These are phyloP conservation scores for Myxozyma neglecta DNA, from an alignment of 805 yeast species.

Conservation along the genomic window DNA sequence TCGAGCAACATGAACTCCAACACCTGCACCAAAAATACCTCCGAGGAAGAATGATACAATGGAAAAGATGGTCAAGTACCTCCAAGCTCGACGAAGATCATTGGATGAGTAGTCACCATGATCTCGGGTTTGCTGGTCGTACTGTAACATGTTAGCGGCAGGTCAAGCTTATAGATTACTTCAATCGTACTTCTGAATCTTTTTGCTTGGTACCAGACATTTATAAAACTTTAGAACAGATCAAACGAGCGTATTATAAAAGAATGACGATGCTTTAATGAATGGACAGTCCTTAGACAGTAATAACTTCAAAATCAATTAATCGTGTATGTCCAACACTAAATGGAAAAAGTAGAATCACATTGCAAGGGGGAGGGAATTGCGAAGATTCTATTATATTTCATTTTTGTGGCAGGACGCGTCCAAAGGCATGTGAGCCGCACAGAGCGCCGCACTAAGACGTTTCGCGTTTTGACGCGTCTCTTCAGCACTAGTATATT, in stretches of 20 bases:
- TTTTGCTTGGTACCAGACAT: too few species aligned
- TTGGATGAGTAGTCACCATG: not conserved
- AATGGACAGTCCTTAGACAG: too few species aligned
- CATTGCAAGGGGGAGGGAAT: not conserved
- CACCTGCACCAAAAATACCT: slow-evolving; percentile 1
- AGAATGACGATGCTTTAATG: too few species aligned
- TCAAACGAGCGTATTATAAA: too few species aligned
- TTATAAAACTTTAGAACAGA: too few species aligned
- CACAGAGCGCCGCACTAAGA: not conserved
- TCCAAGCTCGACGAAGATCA: slow-evolving; percentile 3
- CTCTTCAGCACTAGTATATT: not conserved
- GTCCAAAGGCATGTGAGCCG: not conserved
- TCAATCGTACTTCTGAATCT: too few species aligned
- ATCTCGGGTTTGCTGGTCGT: not conserved
- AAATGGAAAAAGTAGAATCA: too few species aligned
- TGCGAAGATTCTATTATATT: not conserved
- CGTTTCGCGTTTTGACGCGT: not conserved
- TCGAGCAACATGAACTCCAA: slow-evolving; percentile 7
- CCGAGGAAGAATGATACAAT: slow-evolving; percentile 5
- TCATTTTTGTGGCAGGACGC: not conserved
- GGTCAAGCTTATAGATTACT: too few species aligned
- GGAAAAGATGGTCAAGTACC: not conserved
- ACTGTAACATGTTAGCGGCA: not conserved
- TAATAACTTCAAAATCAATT: too few species aligned
- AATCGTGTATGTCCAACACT: too few species aligned